Evolutionary conservation across 2,329 filamentous ascomycete genomes (phyloP).

Genomic region (Diaporthe citriasiana): DNA sequence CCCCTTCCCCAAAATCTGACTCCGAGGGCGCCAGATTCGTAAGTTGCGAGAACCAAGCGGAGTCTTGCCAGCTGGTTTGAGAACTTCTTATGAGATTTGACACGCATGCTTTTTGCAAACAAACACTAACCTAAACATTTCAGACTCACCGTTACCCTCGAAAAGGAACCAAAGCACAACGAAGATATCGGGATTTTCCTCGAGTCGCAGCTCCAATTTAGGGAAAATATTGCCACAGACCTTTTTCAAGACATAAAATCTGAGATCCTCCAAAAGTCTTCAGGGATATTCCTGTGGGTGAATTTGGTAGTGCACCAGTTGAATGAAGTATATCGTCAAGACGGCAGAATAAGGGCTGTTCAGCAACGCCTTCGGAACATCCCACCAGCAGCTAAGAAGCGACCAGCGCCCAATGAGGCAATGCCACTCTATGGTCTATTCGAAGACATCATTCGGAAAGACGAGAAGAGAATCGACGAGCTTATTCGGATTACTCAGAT

Average conservation of each 20-base stretch:
- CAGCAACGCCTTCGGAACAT: slow-evolving; percentile 51
- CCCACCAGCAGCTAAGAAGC: slow-evolving; percentile 44
- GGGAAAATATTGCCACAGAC: not conserved
- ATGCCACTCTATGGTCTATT: slow-evolving; percentile 63
- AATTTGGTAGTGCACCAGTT: slow-evolving; percentile 56
- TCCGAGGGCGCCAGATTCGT: too few species aligned
- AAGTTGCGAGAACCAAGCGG: too few species aligned
- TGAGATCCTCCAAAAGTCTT: slow-evolving; percentile 27
- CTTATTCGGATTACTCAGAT: slow-evolving; percentile 65
- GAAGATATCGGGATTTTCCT: slow-evolving; percentile 24
- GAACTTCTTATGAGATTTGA: too few species aligned
- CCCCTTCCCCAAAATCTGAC: too few species aligned
- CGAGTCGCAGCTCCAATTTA: not conserved
- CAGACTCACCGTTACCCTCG: slow-evolving; percentile 9
- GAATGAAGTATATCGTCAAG: slow-evolving; percentile 50
- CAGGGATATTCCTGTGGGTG: slow-evolving; percentile 51
- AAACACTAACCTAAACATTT: not conserved
- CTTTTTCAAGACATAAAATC: not conserved
- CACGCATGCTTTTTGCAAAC: not conserved
- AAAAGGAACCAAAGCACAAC: not conserved
- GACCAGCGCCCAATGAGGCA: not conserved
- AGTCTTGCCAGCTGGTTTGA: too few species aligned
- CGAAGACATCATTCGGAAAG: slow-evolving; percentile 62
- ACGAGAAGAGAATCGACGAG: slow-evolving; percentile 56
- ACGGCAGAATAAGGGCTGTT: slow-evolving; percentile 48